Evolutionary conservation across 2,329 filamentous ascomycete species (phyloP), one percentile per base, ranked within the genome.

Genomic region (Drechslerella stenobrocha): DNA sequence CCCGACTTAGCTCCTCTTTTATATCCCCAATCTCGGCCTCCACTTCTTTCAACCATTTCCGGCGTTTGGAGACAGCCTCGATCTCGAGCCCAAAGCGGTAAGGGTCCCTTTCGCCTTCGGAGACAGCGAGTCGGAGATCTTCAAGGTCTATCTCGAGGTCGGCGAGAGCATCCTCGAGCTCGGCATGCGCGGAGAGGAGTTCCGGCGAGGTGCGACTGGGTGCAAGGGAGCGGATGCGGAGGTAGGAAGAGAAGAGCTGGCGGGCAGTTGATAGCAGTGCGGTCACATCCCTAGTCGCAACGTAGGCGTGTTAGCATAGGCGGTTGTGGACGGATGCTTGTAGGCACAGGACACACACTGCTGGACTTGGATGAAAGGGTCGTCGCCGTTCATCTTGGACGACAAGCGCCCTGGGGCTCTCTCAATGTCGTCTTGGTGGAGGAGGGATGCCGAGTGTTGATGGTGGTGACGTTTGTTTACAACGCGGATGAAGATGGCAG

Each of bases 211-310:
- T 81, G 11, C 86, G 79, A 6, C 84, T 82, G 30, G 63, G 55
- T 3, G 55, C 52, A 8, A 95, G 86, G 45, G 90, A 93, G 75
- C 90, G 89, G 78, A 98, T 98, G 75, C 93, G 92, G 42, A 96
- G 83, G 80, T 96, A 98, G 13, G 91, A 96, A 70, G 88, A 86
- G 81, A 96, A 96, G 60, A 96, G 85, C 52, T 91, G 87, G 7
- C 92, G 87, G 53, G 89, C 88, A 11, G 84, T 84, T 71, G 87
- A 83, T 70, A 98, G 85, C 69, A 95, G 88, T 70, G 85, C 80
- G 72, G 95, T 86, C 72, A 97, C 89, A 78, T 98, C 93, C 78
- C 90, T 96, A 75, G 64, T 47, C 23, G 22, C 13, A 42, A 18
- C 58, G 22, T 51, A 48, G 50, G 37, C 50, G 57, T 48, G 44